Conservation (phyloP, 75 land plant species). For the Selaginella moellendorffii region DNA sequence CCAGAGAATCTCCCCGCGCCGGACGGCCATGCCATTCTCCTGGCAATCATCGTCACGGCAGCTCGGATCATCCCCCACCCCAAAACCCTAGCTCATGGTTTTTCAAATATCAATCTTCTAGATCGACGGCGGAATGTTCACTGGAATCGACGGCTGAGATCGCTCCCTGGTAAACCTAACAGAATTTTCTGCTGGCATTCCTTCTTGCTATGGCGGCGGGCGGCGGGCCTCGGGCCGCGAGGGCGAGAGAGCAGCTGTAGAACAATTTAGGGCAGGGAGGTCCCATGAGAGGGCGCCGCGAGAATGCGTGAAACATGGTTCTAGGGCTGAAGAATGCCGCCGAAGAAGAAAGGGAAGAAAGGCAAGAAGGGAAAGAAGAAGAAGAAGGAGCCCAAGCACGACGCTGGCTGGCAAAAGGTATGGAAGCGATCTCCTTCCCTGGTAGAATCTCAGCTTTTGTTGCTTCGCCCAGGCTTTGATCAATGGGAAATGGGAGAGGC, state of each 20-base stretch:
- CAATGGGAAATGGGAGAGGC: conserved; percentile 11
- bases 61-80: too few species aligned
- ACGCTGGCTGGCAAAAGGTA: conserved; percentile 9
- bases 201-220: too few species aligned
- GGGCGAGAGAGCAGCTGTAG: too few species aligned
- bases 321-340: conserved; percentile 2
- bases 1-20: too few species aligned
- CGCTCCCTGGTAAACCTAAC: neutral
- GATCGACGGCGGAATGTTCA: neutral
- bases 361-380: conserved; percentile 4
- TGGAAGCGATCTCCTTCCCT: neutral
- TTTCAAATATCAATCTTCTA: too few species aligned
- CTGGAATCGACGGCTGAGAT: neutral
- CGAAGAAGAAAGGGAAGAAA: conserved; percentile 2
- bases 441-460: neutral
- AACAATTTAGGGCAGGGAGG: too few species aligned
- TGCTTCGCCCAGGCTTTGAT: neutral
- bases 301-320: neutral
- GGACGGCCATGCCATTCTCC: too few species aligned
- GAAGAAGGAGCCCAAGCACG: conserved; percentile 6
- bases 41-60: too few species aligned
- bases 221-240: too few species aligned
- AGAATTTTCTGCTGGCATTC: neutral
- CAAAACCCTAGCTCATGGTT: too few species aligned
- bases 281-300: neutral